Conservation (phyloP, 495 filamentous ascomycete species). For the Penicillium flavigenum region DNA sequence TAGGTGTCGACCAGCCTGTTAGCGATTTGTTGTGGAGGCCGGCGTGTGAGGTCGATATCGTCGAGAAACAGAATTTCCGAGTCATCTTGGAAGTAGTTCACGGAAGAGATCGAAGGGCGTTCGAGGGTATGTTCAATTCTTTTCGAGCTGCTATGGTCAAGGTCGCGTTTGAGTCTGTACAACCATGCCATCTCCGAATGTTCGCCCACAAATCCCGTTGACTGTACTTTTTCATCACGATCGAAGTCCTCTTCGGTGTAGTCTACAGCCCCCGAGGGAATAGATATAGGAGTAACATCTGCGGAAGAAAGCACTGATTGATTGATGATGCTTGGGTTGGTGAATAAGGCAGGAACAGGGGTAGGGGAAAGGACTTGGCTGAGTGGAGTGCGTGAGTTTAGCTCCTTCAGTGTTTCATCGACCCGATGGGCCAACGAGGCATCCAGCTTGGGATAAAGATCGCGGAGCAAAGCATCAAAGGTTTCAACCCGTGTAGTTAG, state of each 20-base stretch:
- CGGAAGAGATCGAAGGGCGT: slow-evolving; percentile 36
- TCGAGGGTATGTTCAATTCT: slow-evolving; percentile 9
- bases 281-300: slow-evolving; percentile 32
- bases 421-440: slow-evolving; percentile 35
- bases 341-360: slow-evolving; percentile 3
- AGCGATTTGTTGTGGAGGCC: slow-evolving; percentile 52
- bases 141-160: slow-evolving; percentile 27
- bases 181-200: slow-evolving; percentile 64
- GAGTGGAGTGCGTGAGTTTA: neutral
- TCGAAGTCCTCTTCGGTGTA: slow-evolving; percentile 59
- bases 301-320: slow-evolving; percentile 1
- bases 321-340: slow-evolving; percentile 5
- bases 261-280: slow-evolving; percentile 52
- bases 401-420: slow-evolving; percentile 32
- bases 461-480: slow-evolving; percentile 39
- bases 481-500: slow-evolving; percentile 37
- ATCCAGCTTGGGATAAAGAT: slow-evolving; percentile 38
- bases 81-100: slow-evolving; percentile 60
- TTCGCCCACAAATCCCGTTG: slow-evolving; percentile 62
- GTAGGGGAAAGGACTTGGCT: slow-evolving; percentile 4
- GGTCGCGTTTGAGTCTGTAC: slow-evolving; percentile 44
- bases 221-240: slow-evolving; percentile 47
- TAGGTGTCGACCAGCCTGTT: slow-evolving; percentile 55
- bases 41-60: slow-evolving; percentile 45
- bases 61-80: slow-evolving; percentile 41